Conservation (phyloP, 495 filamentous ascomycete species). For the Penicillium canescens region DNA sequence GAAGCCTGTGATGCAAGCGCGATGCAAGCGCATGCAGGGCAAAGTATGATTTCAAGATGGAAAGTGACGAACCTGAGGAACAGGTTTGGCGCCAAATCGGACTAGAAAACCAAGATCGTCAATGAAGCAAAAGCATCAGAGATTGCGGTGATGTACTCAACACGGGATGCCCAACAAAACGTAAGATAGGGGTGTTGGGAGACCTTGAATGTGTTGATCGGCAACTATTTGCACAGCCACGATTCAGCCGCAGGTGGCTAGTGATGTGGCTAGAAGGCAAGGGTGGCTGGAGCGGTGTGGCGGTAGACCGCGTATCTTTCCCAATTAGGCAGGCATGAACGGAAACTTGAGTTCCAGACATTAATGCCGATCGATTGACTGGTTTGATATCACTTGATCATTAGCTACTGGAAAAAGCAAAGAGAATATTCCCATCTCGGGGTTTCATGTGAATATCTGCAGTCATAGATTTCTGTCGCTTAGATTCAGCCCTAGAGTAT, state of each 20-base stretch:
- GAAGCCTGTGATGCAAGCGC: neutral
- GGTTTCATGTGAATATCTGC: no score
- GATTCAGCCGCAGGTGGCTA: slow-evolving; percentile 20
- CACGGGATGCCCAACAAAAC: slow-evolving; percentile 12
- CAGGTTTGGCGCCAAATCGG: neutral
- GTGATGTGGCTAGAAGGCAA: slow-evolving; percentile 21
- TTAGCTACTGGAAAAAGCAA: neutral
- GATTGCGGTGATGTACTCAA: neutral
- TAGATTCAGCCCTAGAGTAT: neutral
- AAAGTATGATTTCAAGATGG: neutral
- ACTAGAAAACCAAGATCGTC: neutral
- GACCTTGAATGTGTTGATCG: neutral
- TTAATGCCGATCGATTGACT: neutral
- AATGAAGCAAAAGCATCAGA: neutral
- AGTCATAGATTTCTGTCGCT: no score
- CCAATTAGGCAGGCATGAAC: slow-evolving; percentile 9
- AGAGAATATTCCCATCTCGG: no score
- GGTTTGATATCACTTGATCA: neutral
- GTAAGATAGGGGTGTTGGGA: neutral
- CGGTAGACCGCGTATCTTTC: slow-evolving; percentile 16
- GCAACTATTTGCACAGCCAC: slow-evolving; percentile 26
- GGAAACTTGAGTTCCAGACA: neutral
- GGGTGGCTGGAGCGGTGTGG: slow-evolving; percentile 28
- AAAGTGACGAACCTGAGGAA: neutral
- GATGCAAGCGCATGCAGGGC: neutral